Evolutionary conservation across 1,139 yeast genomes (phyloP).

Genomic region (Saccharomycopsis phalli): DNA sequence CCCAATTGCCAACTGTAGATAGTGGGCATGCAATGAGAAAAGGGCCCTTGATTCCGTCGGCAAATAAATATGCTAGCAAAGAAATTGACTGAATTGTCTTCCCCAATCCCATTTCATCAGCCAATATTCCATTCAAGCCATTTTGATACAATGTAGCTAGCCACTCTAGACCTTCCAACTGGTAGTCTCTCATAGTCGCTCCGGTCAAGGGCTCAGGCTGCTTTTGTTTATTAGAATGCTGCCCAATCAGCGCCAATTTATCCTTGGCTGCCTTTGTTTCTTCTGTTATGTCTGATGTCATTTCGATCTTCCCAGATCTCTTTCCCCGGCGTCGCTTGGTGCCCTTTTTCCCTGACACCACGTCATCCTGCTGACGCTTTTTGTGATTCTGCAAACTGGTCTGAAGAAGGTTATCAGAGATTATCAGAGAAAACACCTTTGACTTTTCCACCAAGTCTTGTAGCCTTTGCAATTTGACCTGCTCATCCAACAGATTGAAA

Average conservation of each 20-base stretch:
- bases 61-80: conserved; percentile 65
- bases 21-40: conserved; percentile 82
- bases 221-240: conserved; percentile 24
- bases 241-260: too few species aligned
- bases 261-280: conserved; percentile 21
- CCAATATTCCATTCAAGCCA: conserved; percentile 89
- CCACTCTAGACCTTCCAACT: conserved; percentile 89
- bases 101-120: conserved; percentile 97
- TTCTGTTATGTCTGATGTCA: conserved; percentile 16
- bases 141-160: conserved; percentile 78
- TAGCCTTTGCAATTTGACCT: conserved; percentile 47
- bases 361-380: conserved; percentile 22
- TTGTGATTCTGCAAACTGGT: conserved; percentile 29
- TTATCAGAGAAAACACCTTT: conserved; percentile 73
- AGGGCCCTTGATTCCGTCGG: conserved; percentile 76
- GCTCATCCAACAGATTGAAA: conserved; percentile 33
- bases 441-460: conserved; percentile 72
- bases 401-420: conserved; percentile 64
- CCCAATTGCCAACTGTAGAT: conserved; percentile 83
- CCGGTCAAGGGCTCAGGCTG: conserved; percentile 68
- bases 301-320: conserved; percentile 14
- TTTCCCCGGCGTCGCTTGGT: conserved; percentile 19
- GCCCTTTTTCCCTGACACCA: background rate
- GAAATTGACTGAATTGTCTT: conserved; percentile 85
- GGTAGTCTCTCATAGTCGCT: conserved; percentile 70